Conservation (phyloP, 345 rosid genomes). For the Physaria fendleri region DNA sequence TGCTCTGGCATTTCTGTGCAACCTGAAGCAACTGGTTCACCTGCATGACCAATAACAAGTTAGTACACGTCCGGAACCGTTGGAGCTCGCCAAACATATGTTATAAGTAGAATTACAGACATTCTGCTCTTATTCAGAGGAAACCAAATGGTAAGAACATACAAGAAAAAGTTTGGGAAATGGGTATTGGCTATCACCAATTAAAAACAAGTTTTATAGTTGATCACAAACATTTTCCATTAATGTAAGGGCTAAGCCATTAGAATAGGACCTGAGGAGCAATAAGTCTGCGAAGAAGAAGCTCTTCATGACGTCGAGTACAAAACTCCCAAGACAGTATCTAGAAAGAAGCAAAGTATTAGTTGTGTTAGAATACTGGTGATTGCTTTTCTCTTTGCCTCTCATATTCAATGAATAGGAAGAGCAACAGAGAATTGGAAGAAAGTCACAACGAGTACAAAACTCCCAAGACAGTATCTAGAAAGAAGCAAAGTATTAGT, state of each 20-base stretch:
- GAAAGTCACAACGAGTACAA: neutral
- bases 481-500: no score
- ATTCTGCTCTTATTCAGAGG: neutral
- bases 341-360: conserved; percentile 30
- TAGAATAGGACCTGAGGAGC: conserved; percentile 63
- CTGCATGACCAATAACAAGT: conserved; percentile 34
- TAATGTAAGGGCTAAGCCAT: neutral
- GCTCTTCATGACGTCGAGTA: conserved; percentile 85
- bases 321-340: conserved; percentile 97
- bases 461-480: no score
- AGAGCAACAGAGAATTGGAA: neutral
- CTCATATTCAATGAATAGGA: neutral
- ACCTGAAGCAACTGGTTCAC: conserved; percentile 86
- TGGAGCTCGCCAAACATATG: neutral
- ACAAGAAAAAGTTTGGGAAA: neutral
- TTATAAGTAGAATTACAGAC: neutral
- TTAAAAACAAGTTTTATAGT: conserved; percentile 13
- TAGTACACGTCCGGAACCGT: neutral
- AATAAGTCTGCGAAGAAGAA: conserved; percentile 83
- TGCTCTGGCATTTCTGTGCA: conserved; percentile 89
- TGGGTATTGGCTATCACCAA: neutral
- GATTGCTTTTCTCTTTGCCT: neutral
- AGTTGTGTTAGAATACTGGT: neutral
- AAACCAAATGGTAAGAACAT: neutral
- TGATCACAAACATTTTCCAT: conserved; percentile 59